Evolutionary conservation across 495 filamentous ascomycete species (phyloP), one percentile per base, ranked within the genome.

Genomic region (Penicillium cataractarum): DNA sequence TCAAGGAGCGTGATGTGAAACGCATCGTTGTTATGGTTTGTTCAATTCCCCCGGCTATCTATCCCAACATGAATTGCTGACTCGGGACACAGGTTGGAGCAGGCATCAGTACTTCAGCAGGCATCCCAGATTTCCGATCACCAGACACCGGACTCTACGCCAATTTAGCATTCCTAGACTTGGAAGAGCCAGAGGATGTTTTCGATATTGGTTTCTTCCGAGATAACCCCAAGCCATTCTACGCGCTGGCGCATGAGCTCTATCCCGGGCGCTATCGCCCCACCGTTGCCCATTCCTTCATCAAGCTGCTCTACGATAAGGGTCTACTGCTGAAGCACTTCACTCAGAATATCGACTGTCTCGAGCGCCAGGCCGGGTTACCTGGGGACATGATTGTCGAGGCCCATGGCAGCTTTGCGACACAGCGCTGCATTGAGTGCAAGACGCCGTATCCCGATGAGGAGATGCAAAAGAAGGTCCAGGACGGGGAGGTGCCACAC

Each of bases 281-380:
- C 3, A 98, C 93, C 3, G 78, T 96, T 58, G 86, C 91, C 3
- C 92, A 96, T 73, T 83, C 82, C 4, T 96, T 97, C 69, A 86
- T 97, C 61, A 84, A 85, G 10, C 67, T 90, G 32, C 85, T 97
- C 15, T 82, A 91, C 33, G 79, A 90, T 49, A 95, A 93, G 76
- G 86, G 86, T 6, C 78, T 93, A 32, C 78, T 99, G 15, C 76
- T 90, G 65, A 94, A 92, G 78, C 83, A 93, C 42, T 99, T 97
- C 77, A 97, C 96, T 6, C 95, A 99, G 74, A 99, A 99, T 72
- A 97, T 99, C 68, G 95, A 99, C 78, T 93, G 90, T 68, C 83
- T 99, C 24, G 95, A 99, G 76, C 87, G 94, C 33, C 82, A 86
- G 65, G 96, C 95, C 9, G 95, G 95, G 46, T 84, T 99, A 17